Evolutionary conservation across 2,329 filamentous ascomycete species (phyloP).

Genomic region (Ascochyta clinopodiicola): DNA sequence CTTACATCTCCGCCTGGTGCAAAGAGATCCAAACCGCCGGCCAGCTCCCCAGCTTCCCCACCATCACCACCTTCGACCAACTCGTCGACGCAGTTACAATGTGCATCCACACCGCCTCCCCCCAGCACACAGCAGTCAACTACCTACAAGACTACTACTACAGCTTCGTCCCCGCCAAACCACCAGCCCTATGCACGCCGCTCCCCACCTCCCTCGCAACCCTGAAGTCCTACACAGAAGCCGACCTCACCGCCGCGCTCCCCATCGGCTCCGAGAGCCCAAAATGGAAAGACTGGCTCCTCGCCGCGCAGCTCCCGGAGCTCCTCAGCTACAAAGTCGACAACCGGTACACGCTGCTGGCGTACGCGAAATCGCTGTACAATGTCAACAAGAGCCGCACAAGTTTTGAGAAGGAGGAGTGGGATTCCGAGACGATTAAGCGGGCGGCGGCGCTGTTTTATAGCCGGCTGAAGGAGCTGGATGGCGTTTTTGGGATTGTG

Average conservation of each 20-base stretch:
- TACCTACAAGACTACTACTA: conserved; percentile 21
- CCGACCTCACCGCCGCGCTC: conserved; percentile 9
- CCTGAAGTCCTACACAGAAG: conserved; percentile 6
- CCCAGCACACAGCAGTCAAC: conserved; percentile 16
- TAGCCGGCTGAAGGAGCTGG: conserved; percentile 11
- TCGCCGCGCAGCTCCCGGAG: conserved; percentile 14
- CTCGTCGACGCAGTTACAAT: conserved; percentile 13
- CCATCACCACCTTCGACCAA: conserved; percentile 5
- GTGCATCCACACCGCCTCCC: conserved; percentile 17
- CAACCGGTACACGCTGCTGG: conserved; percentile 10
- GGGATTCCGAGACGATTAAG: conserved; percentile 6
- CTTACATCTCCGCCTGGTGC: conserved; percentile 6
- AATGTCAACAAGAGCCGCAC: conserved; percentile 16
- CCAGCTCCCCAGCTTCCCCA: conserved; percentile 10
- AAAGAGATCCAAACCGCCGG: conserved; percentile 8
- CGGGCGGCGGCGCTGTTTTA: conserved; percentile 12
- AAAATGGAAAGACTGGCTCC: conserved; percentile 20
- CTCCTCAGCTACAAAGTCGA: conserved; percentile 17
- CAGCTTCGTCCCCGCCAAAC: conserved; percentile 16
- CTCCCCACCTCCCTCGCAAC: conserved; percentile 8
- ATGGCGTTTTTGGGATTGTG: conserved; percentile 4
- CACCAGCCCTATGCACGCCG: conserved; percentile 10
- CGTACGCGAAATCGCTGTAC: conserved; percentile 17
- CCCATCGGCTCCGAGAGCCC: conserved; percentile 4
- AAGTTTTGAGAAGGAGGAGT: conserved; percentile 3